Percentiles rank a stretch among this genome's conserved stretches.
Conservation (phyloP, 176 grass and related monocot genomes). For the Triticum monococcum region DNA sequence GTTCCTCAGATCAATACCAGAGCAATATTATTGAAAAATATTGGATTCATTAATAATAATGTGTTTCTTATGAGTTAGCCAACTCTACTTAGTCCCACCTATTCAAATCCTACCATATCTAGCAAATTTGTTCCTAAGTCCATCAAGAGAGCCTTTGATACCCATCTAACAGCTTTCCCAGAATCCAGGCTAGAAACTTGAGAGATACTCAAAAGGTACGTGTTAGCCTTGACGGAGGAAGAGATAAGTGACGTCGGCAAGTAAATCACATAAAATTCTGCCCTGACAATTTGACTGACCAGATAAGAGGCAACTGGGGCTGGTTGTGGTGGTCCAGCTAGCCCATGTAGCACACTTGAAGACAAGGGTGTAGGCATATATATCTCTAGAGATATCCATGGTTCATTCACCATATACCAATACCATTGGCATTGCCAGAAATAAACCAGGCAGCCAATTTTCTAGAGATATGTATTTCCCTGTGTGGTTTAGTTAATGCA, state of each 20-base stretch:
- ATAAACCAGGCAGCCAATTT: background rate
- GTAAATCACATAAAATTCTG: background rate
- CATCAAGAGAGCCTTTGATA: background rate
- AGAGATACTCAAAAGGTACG: background rate
- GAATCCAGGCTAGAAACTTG: conserved; percentile 3
- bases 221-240: background rate
- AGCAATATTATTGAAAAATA: background rate
- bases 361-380: background rate
- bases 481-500: background rate
- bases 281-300: background rate
- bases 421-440: background rate
- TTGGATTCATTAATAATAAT: background rate
- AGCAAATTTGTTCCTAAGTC: background rate
- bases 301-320: background rate
- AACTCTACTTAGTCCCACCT: background rate
- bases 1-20: background rate
- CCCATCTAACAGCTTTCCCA: background rate
- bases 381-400: background rate
- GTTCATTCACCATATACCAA: background rate
- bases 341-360: background rate
- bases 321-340: background rate
- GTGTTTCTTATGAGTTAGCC: background rate
- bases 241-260: background rate
- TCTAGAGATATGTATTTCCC: background rate
- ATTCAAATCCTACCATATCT: background rate